A percentile compares a stretch with the other conserved stretches of the same genome.
phyloP scores from a whole-genome alignment of 2,329 filamentous ascomycete genomes.

The Hymenoscyphus fructigenus region DNA sequence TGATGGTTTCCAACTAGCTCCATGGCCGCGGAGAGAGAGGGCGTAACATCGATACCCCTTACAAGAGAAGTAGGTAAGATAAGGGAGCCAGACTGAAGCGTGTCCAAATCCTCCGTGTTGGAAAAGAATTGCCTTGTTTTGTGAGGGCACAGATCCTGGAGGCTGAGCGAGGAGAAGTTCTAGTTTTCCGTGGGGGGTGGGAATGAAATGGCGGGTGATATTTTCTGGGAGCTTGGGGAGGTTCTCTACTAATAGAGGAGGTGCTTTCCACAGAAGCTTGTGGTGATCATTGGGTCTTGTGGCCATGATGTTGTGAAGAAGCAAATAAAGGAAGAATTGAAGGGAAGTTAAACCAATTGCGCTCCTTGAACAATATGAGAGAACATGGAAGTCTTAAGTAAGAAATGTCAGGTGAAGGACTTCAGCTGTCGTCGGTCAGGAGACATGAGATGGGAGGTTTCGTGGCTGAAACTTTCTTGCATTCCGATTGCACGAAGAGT shows the following conservation, averaged over 20 bases:
- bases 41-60: constrained; percentile 42
- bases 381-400: no score
- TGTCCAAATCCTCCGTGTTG: constrained; percentile 43
- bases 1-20: constrained; percentile 40
- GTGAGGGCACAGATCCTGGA: not conserved
- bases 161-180: constrained; percentile 40
- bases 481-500: not conserved
- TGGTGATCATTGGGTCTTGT: constrained; percentile 1
- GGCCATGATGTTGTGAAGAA: not conserved
- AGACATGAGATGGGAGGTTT: not conserved
- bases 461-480: constrained; percentile 7
- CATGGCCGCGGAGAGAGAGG: constrained; percentile 43
- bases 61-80: constrained; percentile 36
- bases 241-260: not conserved
- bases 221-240: constrained; percentile 28
- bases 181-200: constrained; percentile 38
- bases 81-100: constrained; percentile 40
- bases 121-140: constrained; percentile 38
- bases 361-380: no score
- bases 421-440: not conserved
- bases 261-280: constrained; percentile 5
- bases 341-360: not conserved
- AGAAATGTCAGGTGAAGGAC: no score
- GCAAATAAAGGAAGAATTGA: not conserved
- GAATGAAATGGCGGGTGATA: constrained; percentile 37